Evolutionary conservation across 257 asterid genomes (phyloP), one percentile per base, ranked within the genome.

Genomic region (Ophiorrhiza pumila): DNA sequence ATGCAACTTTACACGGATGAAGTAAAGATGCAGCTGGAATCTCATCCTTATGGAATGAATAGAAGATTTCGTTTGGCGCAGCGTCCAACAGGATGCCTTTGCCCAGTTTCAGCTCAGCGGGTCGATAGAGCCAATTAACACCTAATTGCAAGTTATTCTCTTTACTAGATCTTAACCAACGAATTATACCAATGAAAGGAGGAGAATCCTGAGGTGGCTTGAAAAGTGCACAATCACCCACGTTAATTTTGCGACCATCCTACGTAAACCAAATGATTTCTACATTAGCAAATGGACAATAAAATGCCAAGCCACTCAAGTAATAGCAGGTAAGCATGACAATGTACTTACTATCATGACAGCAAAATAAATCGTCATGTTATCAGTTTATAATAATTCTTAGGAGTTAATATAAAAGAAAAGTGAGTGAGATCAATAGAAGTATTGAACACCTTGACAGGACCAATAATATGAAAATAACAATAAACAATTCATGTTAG

Each of bases 1-100:
- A 91, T 79, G 98, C 96, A 85, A 94, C 98, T 88, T 88, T 89
- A 85, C 98, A 94, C 53, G 92, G 98, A 85, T 93, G 97, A 31
- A 91, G 92, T 71, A 91, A 84, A 45, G 96, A 90, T 60, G 96
- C 96, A 76, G 96, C 95, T 65, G 96, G 89, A 70, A 78, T 85
- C 82, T 88, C 85, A 89, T 91, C 95, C 80, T 88, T 71, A 72
- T 89, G 97, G 77, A 94, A 91, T 49, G 98, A 90, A 72, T 87
- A 94, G 72, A 94, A 91, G 45, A 93, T 77, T 74, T 94, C 96
- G 96, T 91, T 91, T n/a, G 93, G 96, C 65, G 91, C 87, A 45
- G 89, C 75, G 76, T 90, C 97, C 76, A 77, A 74, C 60, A 84
- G 80, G 79, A 81, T 58, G 81, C 88, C 90, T 83, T 84, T 93